Base-by-base conservation (phyloP, 805 yeast genomes). In the Debaryomyces castellii region DNA sequence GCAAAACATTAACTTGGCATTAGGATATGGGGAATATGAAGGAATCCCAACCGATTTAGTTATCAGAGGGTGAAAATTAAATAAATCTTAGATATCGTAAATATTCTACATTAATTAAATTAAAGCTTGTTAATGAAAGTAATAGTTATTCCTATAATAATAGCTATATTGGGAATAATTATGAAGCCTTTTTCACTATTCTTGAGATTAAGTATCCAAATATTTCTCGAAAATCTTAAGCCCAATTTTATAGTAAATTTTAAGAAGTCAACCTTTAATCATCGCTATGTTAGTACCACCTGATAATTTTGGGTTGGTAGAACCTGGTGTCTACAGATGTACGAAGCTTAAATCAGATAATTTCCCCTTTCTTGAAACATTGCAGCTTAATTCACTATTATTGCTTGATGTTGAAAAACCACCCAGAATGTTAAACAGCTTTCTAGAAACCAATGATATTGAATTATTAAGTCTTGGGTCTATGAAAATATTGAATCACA, bases 11-110 rank as follows among this genome's bases (percentile, higher is more conserved):
- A 94, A 94, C 68, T 76, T 94, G 67, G 87, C 89, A 5, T 71
- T 87, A 73, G 91, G 91, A 20, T 94, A 89, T 67, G 92, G 87
- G 40, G 99, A 94, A 71, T 92, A 87, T 61, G 97, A 84, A 44
- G 98, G 98, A 58, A 94, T 94, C 60, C 97, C 99, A 40, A 80
- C 77, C 48, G 83, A 82, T 57, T 70, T 80, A 55, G 72, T 76
- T 30, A 72, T 78, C 50, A 71, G 81, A 61, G 80, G 80, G 44
- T 73, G 60, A 48, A 20, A 3, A 14, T 39, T 39, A 10, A 39
- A 3, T 9, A 5, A 39, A 39, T n/a, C 17, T 12, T 21, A 12
- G 25, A 22, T 36, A 36, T 36, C n/a, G 14, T 36, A 36, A 22
- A 36, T 36, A 36, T 22, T 22, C 39, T 22, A 14, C 27, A 36